Evolutionary conservation across 2,329 filamentous ascomycete species (phyloP), one percentile per base, ranked within the genome.

Genomic region (Epichloe sp.): DNA sequence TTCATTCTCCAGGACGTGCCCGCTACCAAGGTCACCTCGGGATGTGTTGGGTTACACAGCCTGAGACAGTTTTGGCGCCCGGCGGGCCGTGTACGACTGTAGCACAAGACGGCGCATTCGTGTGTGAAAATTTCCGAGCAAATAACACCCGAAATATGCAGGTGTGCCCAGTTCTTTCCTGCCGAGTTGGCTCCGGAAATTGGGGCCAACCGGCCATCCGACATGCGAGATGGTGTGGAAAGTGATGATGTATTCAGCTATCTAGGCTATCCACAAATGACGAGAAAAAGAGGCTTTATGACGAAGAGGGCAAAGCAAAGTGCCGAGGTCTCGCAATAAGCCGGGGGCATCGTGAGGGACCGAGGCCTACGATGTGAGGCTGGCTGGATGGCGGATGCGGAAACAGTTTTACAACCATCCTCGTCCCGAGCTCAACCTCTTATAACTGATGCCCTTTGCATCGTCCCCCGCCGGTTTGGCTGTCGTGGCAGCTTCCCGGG

Each of bases 361-460:
- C 2, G 23, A 6, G 1, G 6, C 6, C 23, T 1, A 26, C 6
- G 6, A 26, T 26, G 23, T 26, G 23, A 8, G 7, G 23, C 23
- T 26, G 26, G 26, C 1, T 31, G 26, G 21, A 45, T 21, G 19
- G 19, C 19, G 19, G 19, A 21, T 50, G 14, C n/a, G 42, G 48
- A 43, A 26, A 26, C 42, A 44, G 19, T 38, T 38, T 40, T 50
- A 64, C 47, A 64, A 11, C 61, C 61, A 64, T 3, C 55, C 56
- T 31, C 45, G 52, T 23, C 58, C 58, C 11, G 52, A 56, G n/a
- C 60, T 64, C 19, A 65, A 48, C 47, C 62, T 56, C 55, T 62
- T 62, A 17, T 65, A 65, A 34, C 55, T 63, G n/a, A 50, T 57
- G 1, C 51, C 44, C 17, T 47, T 52, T 1, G 48, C 47, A 17